Evolutionary conservation across 2,329 filamentous ascomycete genomes (phyloP), one percentile per base, ranked within the genome.

Genomic region (Alternaria novae-zelandiae): DNA sequence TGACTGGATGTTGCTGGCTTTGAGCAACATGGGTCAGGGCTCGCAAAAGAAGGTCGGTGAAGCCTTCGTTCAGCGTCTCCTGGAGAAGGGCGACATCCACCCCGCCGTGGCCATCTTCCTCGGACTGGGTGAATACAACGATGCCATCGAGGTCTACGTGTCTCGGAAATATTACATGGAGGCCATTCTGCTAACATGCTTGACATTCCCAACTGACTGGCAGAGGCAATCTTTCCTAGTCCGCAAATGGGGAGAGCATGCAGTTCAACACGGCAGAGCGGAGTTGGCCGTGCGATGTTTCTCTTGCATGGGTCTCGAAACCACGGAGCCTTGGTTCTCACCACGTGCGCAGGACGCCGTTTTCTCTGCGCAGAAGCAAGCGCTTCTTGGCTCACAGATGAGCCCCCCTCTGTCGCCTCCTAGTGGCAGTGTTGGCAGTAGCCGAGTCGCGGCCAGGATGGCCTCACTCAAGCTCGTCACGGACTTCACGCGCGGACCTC

Each of bases 141-240:
- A 99, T 78, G 96, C 96, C 1, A 94, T 99, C 63, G 96, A 99
- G 79, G 91, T 97, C 28, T 99, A 99, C 73, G 89, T 97, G 30
- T 97, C 94, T 11, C 93, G 96, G 68, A 93, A 91, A 78, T 90
- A 90, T 73, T 97, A 91, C 78, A 92, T 99, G 90, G 96, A 99
- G 81, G 95, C 96, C 3, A 86, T 98, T 30, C 87, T 99, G 13
- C 86, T 99, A 68, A 92, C 94, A 1, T 96, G 93, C 73, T 84
- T 97, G 12, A 87, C 91, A 25, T 93, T 91, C 72, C 94, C 95
- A 1, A 83, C 86, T 1, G 94, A 97, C 64, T 99, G 96, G 96
- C 91, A 96, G 73, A 88, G 95, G 30, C 94, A 97, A 78, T 90
- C 91, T 12, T 91, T 92, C 72, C 88, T 99, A 51, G 89, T 97